Conservation (phyloP, 108 stramenopile genomes). For the Skeletonema marinoi region DNA sequence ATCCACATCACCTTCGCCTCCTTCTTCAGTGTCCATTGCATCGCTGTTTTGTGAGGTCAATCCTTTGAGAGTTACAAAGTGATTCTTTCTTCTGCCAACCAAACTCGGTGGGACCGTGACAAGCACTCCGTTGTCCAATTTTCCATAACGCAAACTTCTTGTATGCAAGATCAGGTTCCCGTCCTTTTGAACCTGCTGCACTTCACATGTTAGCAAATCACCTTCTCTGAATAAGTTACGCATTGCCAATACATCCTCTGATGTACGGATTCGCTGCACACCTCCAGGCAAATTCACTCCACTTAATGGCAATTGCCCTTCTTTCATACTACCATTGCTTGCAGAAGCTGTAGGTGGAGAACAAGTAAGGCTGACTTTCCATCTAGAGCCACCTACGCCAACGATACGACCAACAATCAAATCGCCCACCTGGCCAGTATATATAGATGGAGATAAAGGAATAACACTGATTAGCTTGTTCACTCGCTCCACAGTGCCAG, state of each 20-base stretch:
- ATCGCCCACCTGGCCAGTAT: conserved; percentile 94
- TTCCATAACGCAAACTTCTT: conserved; percentile 89
- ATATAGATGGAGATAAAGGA: conserved; percentile 63
- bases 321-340: conserved; percentile 43
- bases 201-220: conserved; percentile 92
- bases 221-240: conserved; percentile 85
- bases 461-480: conserved; percentile 97
- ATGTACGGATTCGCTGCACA: conserved; percentile 92
- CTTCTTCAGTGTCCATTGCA: conserved; percentile 47
- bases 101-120: conserved; percentile 78
- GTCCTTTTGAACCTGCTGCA: conserved; percentile 85
- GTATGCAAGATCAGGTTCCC: conserved; percentile 92
- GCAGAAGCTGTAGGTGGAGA: conserved; percentile 40
- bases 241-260: conserved; percentile 97
- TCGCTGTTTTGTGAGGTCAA: conserved; percentile 13
- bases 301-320: conserved; percentile 85
- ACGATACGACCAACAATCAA: conserved; percentile 94
- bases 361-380: conserved; percentile 80
- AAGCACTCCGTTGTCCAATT: conserved; percentile 92
- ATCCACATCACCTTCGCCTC: conserved; percentile 60
- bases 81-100: conserved; percentile 80
- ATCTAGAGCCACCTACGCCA: conserved; percentile 83
- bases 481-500: conserved; percentile 92
- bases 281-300: conserved; percentile 94
- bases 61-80: conserved; percentile 57